Evolutionary conservation across 768 basidiomycete species (phyloP).

Genomic region (Boletus speciosus): DNA sequence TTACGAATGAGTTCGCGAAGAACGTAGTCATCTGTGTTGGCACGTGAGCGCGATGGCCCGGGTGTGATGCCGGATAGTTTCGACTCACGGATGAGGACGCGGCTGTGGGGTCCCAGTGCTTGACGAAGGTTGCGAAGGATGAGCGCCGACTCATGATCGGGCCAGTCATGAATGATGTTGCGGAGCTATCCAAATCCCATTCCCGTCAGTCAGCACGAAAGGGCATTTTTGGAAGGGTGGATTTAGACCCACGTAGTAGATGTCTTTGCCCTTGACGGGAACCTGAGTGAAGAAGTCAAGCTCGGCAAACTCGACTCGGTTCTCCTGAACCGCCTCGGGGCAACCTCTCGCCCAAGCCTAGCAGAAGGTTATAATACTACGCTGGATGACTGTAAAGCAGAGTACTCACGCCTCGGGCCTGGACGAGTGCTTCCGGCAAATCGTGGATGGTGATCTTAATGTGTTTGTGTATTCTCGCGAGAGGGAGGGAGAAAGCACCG

Average conservation of each 20-base stretch:
- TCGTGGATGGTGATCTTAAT: conserved; percentile 35
- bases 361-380: not conserved
- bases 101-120: conserved; percentile 29
- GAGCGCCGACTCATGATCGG: conserved; percentile 24
- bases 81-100: conserved; percentile 32
- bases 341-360: conserved; percentile 25
- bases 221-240: not conserved
- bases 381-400: no score
- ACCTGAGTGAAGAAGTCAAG: conserved; percentile 31
- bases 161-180: conserved; percentile 33
- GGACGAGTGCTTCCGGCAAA: conserved; percentile 22
- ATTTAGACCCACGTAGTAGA: conserved; percentile 32
- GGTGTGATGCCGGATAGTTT: not conserved
- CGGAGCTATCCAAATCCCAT: conserved; percentile 10
- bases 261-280: conserved; percentile 24
- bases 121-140: conserved; percentile 30
- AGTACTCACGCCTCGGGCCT: conserved; percentile 15
- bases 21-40: conserved; percentile 23
- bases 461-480: conserved; percentile 27
- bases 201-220: not conserved
- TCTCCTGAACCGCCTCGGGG: conserved; percentile 24
- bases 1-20: conserved; percentile 15
- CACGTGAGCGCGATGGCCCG: not conserved
- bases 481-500: conserved; percentile 30
- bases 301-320: conserved; percentile 26